A percentile compares a stretch with the other conserved stretches of the same genome.
phyloP scores from a whole-genome alignment of 2,329 filamentous ascomycete genomes.

The Emergomyces orientalis region DNA sequence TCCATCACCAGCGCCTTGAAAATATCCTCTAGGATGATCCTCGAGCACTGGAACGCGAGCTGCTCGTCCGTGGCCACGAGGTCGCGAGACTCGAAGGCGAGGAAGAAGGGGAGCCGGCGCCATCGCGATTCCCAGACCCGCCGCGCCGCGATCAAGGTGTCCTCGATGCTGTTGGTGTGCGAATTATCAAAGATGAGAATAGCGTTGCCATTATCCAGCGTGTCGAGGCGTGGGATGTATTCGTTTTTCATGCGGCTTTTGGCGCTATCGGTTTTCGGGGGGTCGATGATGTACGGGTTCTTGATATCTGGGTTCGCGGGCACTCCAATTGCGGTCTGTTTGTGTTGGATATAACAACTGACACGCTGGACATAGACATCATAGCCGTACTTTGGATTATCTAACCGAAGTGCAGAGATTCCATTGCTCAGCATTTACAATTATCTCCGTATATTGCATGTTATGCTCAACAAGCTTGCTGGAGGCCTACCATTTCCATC shows the following conservation, averaged over 20 bases:
- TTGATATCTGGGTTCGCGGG: conserved; percentile 33
- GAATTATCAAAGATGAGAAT: conserved; percentile 48
- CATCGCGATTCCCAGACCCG: conserved; percentile 45
- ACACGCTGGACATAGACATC: conserved; percentile 45
- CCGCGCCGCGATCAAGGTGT: conserved; percentile 43
- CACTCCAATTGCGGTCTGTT: conserved; percentile 32
- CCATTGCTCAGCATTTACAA: conserved; percentile 5
- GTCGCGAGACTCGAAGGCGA: conserved; percentile 34
- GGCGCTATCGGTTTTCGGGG: conserved; percentile 24
- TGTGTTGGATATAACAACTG: conserved; percentile 44
- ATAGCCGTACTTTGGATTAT: conserved; percentile 38
- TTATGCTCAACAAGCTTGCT: not conserved
- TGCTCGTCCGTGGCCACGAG: conserved; percentile 33
- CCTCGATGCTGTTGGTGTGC: conserved; percentile 38
- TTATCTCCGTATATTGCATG: not conserved
- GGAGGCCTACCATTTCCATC: conserved; percentile 28
- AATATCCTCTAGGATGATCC: conserved; percentile 42
- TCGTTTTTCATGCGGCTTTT: conserved; percentile 24
- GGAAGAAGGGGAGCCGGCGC: conserved; percentile 44
- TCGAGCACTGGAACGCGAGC: conserved; percentile 41
- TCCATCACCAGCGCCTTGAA: conserved; percentile 39
- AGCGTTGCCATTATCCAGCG: conserved; percentile 42
- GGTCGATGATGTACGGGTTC: conserved; percentile 38
- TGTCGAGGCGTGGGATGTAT: conserved; percentile 35
- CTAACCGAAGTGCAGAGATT: conserved; percentile 13